These are phyloP conservation scores for Davidsoniella australis DNA, from an alignment of 2,329 filamentous ascomycete species.

Conservation along the genomic window DNA sequence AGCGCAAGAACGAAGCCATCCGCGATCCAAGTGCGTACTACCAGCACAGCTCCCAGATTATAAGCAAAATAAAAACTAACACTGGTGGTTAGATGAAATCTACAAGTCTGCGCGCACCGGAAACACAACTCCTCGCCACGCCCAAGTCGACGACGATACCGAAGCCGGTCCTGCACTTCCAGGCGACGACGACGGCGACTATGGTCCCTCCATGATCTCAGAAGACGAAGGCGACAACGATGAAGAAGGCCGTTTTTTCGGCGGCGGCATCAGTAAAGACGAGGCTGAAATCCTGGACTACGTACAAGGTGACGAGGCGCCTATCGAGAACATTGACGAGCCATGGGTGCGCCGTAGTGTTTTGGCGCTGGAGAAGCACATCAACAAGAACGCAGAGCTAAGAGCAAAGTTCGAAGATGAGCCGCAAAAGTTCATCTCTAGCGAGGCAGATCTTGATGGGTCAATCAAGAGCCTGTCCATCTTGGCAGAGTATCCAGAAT, in stretches of 20 bases:
- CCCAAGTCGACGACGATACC: conserved; percentile 27
- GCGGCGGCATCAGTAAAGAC: conserved; percentile 67
- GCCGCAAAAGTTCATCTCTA: conserved; percentile 66
- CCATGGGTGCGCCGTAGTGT: conserved; percentile 71
- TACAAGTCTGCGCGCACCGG: conserved; percentile 45
- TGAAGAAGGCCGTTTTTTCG: conserved; percentile 90
- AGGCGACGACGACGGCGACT: conserved; percentile 33
- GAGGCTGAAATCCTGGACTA: conserved; percentile 78
- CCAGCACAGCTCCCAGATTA: background rate
- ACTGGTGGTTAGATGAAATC: conserved; percentile 31
- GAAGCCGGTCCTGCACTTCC: conserved; percentile 28
- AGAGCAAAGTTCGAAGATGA: conserved; percentile 69
- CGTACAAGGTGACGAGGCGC: conserved; percentile 41
- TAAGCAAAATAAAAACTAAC: background rate
- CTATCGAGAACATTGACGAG: conserved; percentile 61
- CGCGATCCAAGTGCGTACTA: conserved; percentile 40
- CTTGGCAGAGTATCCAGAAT: conserved; percentile 66
- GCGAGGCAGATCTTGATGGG: conserved; percentile 76
- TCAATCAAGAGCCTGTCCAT: conserved; percentile 78
- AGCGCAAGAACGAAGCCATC: conserved; percentile 45
- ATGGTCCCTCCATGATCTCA: conserved; percentile 25
- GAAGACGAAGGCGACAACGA: conserved; percentile 30
- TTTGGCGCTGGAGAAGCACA: conserved; percentile 74
- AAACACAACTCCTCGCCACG: conserved; percentile 25
- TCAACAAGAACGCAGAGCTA: conserved; percentile 78